Conservation (phyloP, 2,329 filamentous ascomycete genomes). For the Chaetothyriales sp. region DNA sequence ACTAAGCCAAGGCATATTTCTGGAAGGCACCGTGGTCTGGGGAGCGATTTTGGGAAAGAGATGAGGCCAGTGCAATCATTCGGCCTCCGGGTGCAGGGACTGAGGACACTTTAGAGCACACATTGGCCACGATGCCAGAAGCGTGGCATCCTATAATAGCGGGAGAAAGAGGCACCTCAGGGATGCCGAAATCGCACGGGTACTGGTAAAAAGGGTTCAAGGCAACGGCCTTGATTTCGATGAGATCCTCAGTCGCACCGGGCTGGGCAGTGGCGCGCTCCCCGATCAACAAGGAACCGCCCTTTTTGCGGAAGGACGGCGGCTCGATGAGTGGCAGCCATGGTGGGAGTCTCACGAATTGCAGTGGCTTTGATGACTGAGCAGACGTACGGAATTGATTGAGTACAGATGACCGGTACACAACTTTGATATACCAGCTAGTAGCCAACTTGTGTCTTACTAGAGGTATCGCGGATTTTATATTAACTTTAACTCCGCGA, state of each 20-base stretch:
- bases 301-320: constrained; percentile 26
- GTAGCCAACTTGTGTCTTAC: no score
- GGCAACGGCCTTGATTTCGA: no score
- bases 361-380: no score
- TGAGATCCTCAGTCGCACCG: no score
- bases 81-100: constrained; percentile 19
- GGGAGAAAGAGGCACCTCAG: no score
- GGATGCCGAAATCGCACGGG: no score
- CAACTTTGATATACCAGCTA: no score
- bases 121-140: constrained; percentile 20
- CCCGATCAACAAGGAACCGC: constrained; percentile 26
- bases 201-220: no score
- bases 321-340: constrained; percentile 28
- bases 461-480: no score
- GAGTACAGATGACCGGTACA: no score
- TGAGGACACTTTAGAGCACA: constrained; percentile 17
- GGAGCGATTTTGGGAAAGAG: constrained; percentile 19
- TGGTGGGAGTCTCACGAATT: background rate
- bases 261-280: constrained; percentile 23
- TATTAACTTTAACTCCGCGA: no score
- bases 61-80: constrained; percentile 20
- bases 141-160: constrained; percentile 20
- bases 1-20: constrained; percentile 19
- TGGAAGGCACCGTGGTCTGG: constrained; percentile 22
- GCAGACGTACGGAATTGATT: no score